Conservation (phyloP, 495 filamentous ascomycete genomes). For the Stereocaulon alpinum region DNA sequence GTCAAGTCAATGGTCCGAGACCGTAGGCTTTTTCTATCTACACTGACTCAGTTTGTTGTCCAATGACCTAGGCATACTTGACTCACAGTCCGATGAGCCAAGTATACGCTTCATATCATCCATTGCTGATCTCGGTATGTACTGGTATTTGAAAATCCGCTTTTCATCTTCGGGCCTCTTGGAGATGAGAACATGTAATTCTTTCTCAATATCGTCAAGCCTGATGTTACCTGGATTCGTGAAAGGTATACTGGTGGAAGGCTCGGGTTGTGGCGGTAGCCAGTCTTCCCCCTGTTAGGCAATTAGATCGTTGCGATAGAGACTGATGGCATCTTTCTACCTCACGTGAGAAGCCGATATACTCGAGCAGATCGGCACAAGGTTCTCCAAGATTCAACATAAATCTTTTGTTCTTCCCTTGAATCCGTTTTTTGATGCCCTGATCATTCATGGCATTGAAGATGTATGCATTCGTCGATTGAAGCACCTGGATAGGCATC, state of each 20-base stretch:
- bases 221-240: conserved; percentile 36
- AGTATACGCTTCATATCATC: conserved; percentile 35
- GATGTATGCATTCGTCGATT: conserved; percentile 52
- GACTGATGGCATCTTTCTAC: conserved; percentile 21
- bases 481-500: conserved; percentile 39
- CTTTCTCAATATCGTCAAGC: conserved; percentile 46
- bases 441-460: conserved; percentile 45
- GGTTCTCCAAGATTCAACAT: conserved; percentile 54
- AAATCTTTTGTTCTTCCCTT: conserved; percentile 62
- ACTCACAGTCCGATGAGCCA: conserved; percentile 41
- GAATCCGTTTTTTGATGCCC: conserved; percentile 43
- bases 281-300: conserved; percentile 27
- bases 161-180: conserved; percentile 38
- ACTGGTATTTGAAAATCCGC: conserved; percentile 27
- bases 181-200: conserved; percentile 39
- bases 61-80: background rate
- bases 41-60: background rate
- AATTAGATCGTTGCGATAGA: background rate
- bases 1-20: conserved; percentile 22
- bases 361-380: conserved; percentile 52
- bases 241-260: conserved; percentile 32
- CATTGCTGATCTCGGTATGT: conserved; percentile 26
- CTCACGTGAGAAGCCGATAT: conserved; percentile 48
- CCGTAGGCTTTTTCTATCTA: conserved; percentile 24
- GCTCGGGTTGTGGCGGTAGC: conserved; percentile 36